Percentiles rank a stretch among this genome's conserved stretches.
These are phyloP conservation scores for Penstemon eatonii DNA, from an alignment of 257 asterid species.

Conservation along the genomic window DNA sequence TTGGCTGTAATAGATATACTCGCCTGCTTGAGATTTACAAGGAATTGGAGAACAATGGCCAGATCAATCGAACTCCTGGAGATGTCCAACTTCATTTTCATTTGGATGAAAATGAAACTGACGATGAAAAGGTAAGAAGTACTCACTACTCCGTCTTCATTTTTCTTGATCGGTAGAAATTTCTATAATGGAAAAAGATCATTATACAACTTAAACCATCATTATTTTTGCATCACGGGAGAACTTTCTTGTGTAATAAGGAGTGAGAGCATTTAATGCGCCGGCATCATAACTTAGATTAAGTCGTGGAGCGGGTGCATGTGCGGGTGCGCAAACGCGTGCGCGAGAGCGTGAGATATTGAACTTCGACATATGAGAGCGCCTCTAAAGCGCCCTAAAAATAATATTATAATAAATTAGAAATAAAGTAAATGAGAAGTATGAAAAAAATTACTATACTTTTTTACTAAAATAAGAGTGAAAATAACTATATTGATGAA, in stretches of 20 bases:
- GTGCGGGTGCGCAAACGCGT: too few relatives aligned
- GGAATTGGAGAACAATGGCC: slow-evolving; percentile 76
- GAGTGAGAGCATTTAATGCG: slow-evolving; percentile 18
- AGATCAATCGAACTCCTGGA: slow-evolving; percentile 70
- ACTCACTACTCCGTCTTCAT: slow-evolving; percentile 11
- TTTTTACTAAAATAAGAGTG: too few relatives aligned
- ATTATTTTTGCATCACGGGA: slow-evolving; percentile 14
- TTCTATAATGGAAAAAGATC: slow-evolving; percentile 9
- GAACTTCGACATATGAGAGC: too few relatives aligned
- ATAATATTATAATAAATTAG: too few relatives aligned
- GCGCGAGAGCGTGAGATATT: too few relatives aligned
- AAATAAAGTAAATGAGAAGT: too few relatives aligned
- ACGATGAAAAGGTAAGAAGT: slow-evolving; percentile 47
- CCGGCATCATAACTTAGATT: slow-evolving; percentile 3
- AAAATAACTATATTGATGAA: too few relatives aligned
- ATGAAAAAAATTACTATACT: too few relatives aligned
- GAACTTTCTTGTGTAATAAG: slow-evolving; percentile 6
- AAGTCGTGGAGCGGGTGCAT: not conserved
- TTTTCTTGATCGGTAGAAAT: slow-evolving; percentile 16
- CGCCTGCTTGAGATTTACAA: slow-evolving; percentile 87
- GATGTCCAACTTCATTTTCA: slow-evolving; percentile 73
- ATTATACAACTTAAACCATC: slow-evolving; percentile 5
- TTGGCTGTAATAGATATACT: slow-evolving; percentile 80
- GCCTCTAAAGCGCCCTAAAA: too few relatives aligned
- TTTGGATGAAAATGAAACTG: slow-evolving; percentile 46